Evolutionary conservation across 306 rosid species (phyloP).

Genomic region (Comarum palustre): DNA sequence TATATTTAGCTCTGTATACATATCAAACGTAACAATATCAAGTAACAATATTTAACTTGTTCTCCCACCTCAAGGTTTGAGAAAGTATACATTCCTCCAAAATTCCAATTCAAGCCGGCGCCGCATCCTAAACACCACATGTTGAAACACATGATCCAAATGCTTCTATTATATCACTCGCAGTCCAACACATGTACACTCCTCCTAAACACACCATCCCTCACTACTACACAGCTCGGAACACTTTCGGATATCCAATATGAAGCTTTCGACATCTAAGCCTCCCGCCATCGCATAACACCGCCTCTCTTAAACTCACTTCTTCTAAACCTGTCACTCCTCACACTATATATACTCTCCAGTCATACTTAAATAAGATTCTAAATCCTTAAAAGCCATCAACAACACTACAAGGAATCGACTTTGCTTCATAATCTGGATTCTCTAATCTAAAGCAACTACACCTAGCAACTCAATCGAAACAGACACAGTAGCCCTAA

Average conservation of each 20-base stretch:
- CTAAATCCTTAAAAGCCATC: constrained; percentile 6
- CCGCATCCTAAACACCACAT: not conserved
- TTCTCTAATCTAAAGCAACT: not conserved
- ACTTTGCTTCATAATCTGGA: not conserved
- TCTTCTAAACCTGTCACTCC: not conserved
- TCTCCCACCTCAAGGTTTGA: not conserved
- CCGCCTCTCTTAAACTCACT: not conserved
- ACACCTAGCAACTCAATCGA: constrained; percentile 4
- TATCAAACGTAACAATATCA: not conserved
- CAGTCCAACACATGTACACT: not conserved
- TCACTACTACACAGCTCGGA: not conserved
- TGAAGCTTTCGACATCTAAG: not conserved
- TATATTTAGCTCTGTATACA: not conserved
- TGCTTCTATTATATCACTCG: not conserved
- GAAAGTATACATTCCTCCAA: not conserved
- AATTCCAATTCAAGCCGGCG: not conserved
- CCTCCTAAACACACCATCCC: not conserved
- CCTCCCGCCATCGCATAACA: not conserved
- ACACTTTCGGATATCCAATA: not conserved
- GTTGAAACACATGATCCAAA: not conserved
- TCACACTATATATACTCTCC: not conserved
- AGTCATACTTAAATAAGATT: not conserved
- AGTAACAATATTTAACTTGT: not conserved
- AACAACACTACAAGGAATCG: not conserved
- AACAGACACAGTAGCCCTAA: constrained; percentile 1